Evolutionary conservation across 2,329 filamentous ascomycete genomes (phyloP), one percentile per base, ranked within the genome.

Genomic region (Phialocephala subalpina): DNA sequence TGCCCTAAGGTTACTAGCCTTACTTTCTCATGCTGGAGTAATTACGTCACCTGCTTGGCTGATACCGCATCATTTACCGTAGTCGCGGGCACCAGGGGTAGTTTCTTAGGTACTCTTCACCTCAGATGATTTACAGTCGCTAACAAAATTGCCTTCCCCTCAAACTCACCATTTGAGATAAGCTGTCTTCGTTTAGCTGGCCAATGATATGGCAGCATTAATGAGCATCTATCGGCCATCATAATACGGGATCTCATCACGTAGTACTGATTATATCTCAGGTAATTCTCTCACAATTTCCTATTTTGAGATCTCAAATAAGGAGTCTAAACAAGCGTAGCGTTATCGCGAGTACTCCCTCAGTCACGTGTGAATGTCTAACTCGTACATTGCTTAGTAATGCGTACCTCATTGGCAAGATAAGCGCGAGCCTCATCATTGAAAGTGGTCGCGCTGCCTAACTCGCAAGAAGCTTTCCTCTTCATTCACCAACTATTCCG

Each of bases 341-440:
- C 18, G 40, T 8, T 42, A 42, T 16, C 18, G 35, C 14, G 7
- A 38, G 35, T 38, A 38, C 35, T 42, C 18, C 9, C 7, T 42
- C 4, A n/a, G 40, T 42, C 40, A 42, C 16, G 40, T 42, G 40
- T 5, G 40, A 42, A 42, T 42, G 40, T 42, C 18, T 42, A 42
- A 42, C 4, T 42, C 18, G 36, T 57, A 57, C 29, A 57, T 57
- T 57, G 53, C 53, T 57, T 57, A 57, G 53, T 57, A 57, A 57
- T 57, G 29, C 29, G 27, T 22, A 3, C 29, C 29, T 38, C 18
- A 33, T 57, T 42, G 40, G 40, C 40, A 16, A 36, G 2, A 57
- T 57, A 36, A 57, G 53, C 53, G 53, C 29, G 2, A 57, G 53
- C 53, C 53, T 57, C 53, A 57, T 36, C 27, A 36, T 57, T 27